These are phyloP conservation scores for Ilyonectria robusta DNA, from an alignment of 2,329 filamentous ascomycete species.

Conservation along the genomic window DNA sequence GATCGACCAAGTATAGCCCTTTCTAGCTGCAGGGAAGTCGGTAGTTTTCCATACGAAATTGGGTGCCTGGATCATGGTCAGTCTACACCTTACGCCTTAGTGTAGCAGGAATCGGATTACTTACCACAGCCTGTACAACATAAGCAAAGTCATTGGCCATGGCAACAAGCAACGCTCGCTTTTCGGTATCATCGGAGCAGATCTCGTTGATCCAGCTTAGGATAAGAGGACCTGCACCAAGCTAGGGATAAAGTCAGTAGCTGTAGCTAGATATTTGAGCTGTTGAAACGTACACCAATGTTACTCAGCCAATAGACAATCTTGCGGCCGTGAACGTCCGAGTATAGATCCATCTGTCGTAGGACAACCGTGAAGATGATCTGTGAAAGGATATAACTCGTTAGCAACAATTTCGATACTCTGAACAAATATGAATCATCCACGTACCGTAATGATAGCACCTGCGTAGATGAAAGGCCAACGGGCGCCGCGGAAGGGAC, in stretches of 20 bases:
- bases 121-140: constrained; percentile 38
- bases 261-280: neutral
- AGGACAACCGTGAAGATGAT: constrained; percentile 31
- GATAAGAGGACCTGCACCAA: constrained; percentile 40
- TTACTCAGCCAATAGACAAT: constrained; percentile 41
- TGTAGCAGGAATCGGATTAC: neutral
- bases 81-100: neutral
- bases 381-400: neutral
- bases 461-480: constrained; percentile 40
- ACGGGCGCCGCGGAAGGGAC: constrained; percentile 27
- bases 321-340: constrained; percentile 26
- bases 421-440: fast-evolving
- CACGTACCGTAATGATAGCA: constrained; percentile 32
- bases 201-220: constrained; percentile 45
- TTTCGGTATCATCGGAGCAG: constrained; percentile 39
- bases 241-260: neutral
- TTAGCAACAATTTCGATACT: neutral
- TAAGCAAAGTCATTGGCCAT: constrained; percentile 34
- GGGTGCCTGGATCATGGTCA: constrained; percentile 20
- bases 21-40: constrained; percentile 34
- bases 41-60: constrained; percentile 40
- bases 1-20: constrained; percentile 31
- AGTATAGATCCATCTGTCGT: constrained; percentile 37
- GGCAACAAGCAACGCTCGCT: constrained; percentile 36
- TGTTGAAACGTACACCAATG: constrained; percentile 35